Percentiles rank a stretch among this genome's conserved stretches.
Evolutionary conservation across 1,284 basidiomycete genomes (phyloP).

Genomic region (Chalciporus piperatoides): DNA sequence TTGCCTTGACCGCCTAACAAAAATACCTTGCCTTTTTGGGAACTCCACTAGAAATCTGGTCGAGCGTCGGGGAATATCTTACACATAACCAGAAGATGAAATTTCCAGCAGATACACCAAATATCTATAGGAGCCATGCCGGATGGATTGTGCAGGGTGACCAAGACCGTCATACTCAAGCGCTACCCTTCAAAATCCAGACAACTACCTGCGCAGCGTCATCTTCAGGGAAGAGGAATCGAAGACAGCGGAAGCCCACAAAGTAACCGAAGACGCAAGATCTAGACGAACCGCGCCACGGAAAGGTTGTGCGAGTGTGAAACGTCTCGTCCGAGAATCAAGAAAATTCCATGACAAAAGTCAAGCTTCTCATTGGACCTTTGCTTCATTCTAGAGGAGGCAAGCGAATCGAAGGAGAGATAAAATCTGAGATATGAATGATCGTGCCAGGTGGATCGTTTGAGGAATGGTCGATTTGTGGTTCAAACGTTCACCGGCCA

Average conservation of each 20-base stretch:
- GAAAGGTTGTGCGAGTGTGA: neutral
- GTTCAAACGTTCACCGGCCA: constrained; percentile 7
- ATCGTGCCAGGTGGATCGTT: constrained; percentile 18
- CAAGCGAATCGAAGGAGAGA: constrained; percentile 7
- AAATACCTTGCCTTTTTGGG: constrained; percentile 28
- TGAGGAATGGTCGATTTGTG: too few relatives aligned
- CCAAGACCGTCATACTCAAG: too few relatives aligned
- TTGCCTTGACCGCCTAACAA: neutral
- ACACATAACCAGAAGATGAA: too few relatives aligned
- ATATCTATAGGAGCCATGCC: neutral
- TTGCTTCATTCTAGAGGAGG: neutral
- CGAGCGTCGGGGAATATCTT: neutral
- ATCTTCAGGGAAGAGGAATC: neutral
- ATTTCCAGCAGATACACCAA: neutral
- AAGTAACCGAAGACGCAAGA: neutral
- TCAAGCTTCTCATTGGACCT: neutral
- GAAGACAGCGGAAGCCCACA: neutral
- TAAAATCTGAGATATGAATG: neutral
- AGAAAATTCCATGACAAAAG: neutral
- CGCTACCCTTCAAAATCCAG: neutral
- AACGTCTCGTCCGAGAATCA: constrained; percentile 8
- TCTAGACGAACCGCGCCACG: neutral
- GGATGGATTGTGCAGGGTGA: too few relatives aligned
- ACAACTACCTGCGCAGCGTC: neutral
- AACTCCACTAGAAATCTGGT: neutral